phyloP scores from a whole-genome alignment of 768 basidiomycete species.

The Steccherinum ochraceum region DNA sequence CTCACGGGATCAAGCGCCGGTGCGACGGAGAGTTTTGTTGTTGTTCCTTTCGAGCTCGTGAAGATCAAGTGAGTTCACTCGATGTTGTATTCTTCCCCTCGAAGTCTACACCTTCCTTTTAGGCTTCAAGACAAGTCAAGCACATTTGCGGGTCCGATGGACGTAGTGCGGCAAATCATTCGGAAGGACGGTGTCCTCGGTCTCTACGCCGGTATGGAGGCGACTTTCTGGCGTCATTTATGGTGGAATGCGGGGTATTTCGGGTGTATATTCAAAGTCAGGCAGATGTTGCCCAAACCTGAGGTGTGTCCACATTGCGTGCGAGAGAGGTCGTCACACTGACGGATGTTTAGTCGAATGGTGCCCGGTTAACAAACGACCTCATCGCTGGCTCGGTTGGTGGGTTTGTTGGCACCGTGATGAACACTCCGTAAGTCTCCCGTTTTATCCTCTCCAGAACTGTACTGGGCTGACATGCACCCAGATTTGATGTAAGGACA shows the following conservation, averaged over 20 bases:
- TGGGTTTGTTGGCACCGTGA: slow-evolving; percentile 79
- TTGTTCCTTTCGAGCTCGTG: slow-evolving; percentile 95
- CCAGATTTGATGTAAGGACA: slow-evolving; percentile 40
- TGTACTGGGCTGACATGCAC: neutral
- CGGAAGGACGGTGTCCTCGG: slow-evolving; percentile 77
- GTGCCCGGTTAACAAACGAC: slow-evolving; percentile 80
- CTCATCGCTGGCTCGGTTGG: slow-evolving; percentile 88
- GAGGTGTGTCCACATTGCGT: slow-evolving; percentile 53
- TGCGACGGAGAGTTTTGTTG: slow-evolving; percentile 91
- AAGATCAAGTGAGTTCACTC: slow-evolving; percentile 61
- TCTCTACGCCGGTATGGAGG: slow-evolving; percentile 92
- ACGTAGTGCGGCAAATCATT: slow-evolving; percentile 79
- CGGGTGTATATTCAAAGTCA: slow-evolving; percentile 84
- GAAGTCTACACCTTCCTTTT: neutral
- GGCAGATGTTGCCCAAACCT: slow-evolving; percentile 73
- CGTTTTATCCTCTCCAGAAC: neutral
- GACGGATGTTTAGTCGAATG: slow-evolving; percentile 39
- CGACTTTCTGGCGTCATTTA: slow-evolving; percentile 93
- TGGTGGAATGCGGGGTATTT: slow-evolving; percentile 98
- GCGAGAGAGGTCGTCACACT: too few relatives aligned
- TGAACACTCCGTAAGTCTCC: slow-evolving; percentile 82
- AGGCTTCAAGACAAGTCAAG: slow-evolving; percentile 91
- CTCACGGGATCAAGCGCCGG: slow-evolving; percentile 92
- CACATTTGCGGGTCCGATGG: slow-evolving; percentile 86
- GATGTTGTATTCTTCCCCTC: neutral